A percentile compares a stretch with the other conserved stretches of the same genome.
Conservation (phyloP, 306 rosid genomes). For the Vicia faba region DNA sequence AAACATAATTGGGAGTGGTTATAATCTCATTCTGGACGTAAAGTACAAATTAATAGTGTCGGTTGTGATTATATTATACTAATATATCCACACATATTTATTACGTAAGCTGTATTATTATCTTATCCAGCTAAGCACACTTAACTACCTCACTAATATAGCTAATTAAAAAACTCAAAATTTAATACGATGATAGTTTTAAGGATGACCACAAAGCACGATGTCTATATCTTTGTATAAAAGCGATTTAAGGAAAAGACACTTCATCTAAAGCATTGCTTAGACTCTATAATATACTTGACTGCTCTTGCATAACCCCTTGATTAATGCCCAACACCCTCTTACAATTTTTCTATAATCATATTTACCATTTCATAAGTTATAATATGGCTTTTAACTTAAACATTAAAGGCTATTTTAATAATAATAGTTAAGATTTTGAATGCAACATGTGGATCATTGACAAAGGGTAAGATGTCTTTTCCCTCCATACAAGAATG, state of each 20-base stretch:
- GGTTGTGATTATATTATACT: not conserved
- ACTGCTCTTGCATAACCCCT: conserved; percentile 66
- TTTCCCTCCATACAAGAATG: conserved; percentile 1
- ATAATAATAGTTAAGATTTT: conserved; percentile 48
- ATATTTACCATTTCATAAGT: conserved; percentile 8
- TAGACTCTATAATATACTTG: conserved; percentile 57
- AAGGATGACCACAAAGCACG: conserved; percentile 34
- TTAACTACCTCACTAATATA: conserved; percentile 13
- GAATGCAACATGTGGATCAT: conserved; percentile 43
- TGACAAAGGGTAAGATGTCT: conserved; percentile 56
- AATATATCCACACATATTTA: not conserved
- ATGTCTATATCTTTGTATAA: conserved; percentile 50
- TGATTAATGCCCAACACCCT: conserved; percentile 73
- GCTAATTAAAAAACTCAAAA: conserved; percentile 22
- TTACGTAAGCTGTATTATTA: not conserved
- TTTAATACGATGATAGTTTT: conserved; percentile 1
- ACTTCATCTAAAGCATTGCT: conserved; percentile 62
- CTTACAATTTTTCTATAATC: conserved; percentile 33
- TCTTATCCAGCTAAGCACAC: conserved; percentile 37
- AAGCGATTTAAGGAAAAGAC: conserved; percentile 67
- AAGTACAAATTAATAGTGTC: conserved; percentile 17
- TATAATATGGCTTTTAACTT: no score
- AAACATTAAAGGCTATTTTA: not conserved
- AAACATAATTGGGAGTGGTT: conserved; percentile 17
- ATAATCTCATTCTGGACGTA: conserved; percentile 17